Evolutionary conservation across 495 filamentous ascomycete genomes (phyloP), one percentile per base, ranked within the genome.

Genomic region (Lasiosphaeria hispida): DNA sequence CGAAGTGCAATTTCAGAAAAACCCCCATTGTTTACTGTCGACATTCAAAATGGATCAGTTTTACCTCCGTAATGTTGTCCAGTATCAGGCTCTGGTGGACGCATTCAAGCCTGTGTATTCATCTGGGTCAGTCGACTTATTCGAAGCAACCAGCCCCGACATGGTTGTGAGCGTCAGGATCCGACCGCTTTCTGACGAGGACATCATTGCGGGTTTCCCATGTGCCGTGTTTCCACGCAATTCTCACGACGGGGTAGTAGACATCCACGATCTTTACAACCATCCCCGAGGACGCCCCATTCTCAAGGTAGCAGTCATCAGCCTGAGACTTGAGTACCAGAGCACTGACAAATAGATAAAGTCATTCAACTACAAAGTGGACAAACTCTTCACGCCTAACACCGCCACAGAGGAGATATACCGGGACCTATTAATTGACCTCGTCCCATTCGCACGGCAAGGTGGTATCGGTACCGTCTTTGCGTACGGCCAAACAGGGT

Each of bases 91-190:
- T 30, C 23, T 30, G 23, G 23, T 30, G 23, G 23, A 30, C 5
- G 23, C 23, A 30, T 30, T 30, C 23, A 30, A 30, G 23, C 23
- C 23, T 5, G 5, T 30, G 23, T 30, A 30, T 30, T 30, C 5
- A 5, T 2, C 23, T 30, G 23, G 23, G 23, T 2, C 23, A 30
- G 2, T 30, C 23, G 5, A 30, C 23, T 30, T 5, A 5, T 30
- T 5, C 5, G 23, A 30, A 2, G 23, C 23, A 2, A 30, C 23
- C 0, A 62, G 41, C 33, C 48, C 60, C 3, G 63, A 65, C 13
- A 60, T 65, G n/a, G 15, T 55, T 34, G 53, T 55, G 41, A 48
- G 41, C 41, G 42, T 40, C 14, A 35, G 53, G 4, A 48, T 55
- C 35, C 53, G 53, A 9, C 53, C 53, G 6, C 42, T 55, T 15